These are phyloP conservation scores for Suillus placidus DNA, from an alignment of 768 basidiomycete species.

Conservation along the genomic window DNA sequence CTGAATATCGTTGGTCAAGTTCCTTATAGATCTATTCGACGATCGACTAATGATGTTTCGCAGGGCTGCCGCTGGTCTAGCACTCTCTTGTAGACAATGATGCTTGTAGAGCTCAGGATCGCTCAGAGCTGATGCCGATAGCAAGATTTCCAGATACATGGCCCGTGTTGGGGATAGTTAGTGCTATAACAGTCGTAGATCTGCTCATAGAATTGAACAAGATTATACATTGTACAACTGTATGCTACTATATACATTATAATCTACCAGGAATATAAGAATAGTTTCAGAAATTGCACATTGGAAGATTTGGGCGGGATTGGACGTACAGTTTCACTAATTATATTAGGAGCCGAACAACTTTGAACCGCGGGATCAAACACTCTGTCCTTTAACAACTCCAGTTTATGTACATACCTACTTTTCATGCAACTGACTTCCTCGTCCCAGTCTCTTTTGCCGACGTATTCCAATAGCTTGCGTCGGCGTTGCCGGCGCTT, in stretches of 20 bases:
- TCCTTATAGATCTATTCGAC: not conserved
- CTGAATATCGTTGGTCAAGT: conserved; percentile 16
- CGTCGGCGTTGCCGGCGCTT: not conserved
- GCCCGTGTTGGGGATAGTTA: not conserved
- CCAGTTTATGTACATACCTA: not conserved
- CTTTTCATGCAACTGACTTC: not conserved
- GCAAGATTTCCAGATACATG: not conserved
- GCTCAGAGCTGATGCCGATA: conserved; percentile 3
- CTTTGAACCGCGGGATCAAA: not conserved
- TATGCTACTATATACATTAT: not conserved
- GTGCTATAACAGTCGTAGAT: not conserved
- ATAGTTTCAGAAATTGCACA: not conserved
- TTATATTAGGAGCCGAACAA: too few relatives aligned
- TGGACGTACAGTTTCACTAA: not conserved
- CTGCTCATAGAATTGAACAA: not conserved
- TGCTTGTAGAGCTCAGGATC: conserved; percentile 28
- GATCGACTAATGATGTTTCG: not conserved
- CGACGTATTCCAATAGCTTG: not conserved
- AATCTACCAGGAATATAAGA: not conserved
- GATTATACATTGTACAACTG: not conserved
- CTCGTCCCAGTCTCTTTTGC: not conserved
- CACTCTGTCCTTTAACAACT: too few relatives aligned
- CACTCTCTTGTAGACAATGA: conserved; percentile 27
- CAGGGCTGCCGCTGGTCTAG: conserved; percentile 24
- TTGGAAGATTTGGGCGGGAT: not conserved